Conservation (phyloP, 768 basidiomycete genomes). For the Albatrellus ellisii region DNA sequence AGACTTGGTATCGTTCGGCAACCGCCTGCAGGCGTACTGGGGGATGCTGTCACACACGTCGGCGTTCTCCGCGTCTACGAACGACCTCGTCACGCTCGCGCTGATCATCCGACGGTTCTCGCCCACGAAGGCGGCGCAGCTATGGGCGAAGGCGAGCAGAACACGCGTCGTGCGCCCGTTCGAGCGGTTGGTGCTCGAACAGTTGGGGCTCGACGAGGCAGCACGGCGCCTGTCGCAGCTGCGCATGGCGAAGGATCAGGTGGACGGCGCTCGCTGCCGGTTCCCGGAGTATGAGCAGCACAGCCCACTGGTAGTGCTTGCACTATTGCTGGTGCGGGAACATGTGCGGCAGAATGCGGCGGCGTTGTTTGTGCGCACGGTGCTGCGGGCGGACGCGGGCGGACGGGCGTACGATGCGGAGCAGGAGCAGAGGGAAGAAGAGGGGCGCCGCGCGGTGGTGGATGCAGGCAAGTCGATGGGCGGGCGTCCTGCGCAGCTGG, state of each 20-base stretch:
- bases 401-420: constrained; percentile 18
- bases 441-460: constrained; percentile 35
- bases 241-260: too few species aligned
- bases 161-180: constrained; percentile 24
- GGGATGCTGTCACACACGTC: constrained; percentile 31
- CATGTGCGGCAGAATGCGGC: constrained; percentile 40
- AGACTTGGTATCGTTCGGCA: constrained; percentile 20
- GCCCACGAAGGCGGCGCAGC: constrained; percentile 27
- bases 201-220: constrained; percentile 42
- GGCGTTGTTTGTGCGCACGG: constrained; percentile 37
- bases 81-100: constrained; percentile 44
- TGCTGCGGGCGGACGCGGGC: constrained; percentile 16
- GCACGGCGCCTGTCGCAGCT: constrained; percentile 28
- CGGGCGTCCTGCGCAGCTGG: constrained; percentile 40
- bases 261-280: constrained; percentile 11
- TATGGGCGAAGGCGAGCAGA: constrained; percentile 29
- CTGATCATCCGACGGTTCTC: constrained; percentile 36
- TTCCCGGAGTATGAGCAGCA: constrained; percentile 10
- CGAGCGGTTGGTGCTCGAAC: constrained; percentile 43
- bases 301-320: constrained; percentile 37
- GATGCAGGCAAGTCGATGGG: constrained; percentile 53
- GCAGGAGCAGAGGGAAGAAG: constrained; percentile 21
- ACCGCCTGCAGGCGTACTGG: constrained; percentile 43
- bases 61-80: constrained; percentile 26
- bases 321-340: constrained; percentile 33